These are phyloP conservation scores for Actinomortierella wolfii DNA, from an alignment of 371 early-diverging fungal species.

Conservation along the genomic window DNA sequence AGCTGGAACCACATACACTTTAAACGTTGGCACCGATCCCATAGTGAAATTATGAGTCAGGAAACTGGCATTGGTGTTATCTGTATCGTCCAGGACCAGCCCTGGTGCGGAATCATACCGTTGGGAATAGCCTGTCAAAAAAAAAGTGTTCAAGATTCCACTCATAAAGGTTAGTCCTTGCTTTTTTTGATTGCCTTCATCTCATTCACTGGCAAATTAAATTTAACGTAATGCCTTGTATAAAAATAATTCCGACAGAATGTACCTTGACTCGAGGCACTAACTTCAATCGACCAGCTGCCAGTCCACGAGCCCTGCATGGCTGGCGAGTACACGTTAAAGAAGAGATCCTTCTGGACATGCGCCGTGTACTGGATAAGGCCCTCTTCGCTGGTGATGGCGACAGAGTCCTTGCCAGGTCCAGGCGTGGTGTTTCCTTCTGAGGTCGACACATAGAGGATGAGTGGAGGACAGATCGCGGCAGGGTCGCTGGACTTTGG, in stretches of 20 bases:
- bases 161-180: too few relatives aligned
- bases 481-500: slow-evolving; percentile 8
- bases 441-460: slow-evolving; percentile 52
- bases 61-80: slow-evolving; percentile 56
- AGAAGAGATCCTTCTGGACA: slow-evolving; percentile 44
- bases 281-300: slow-evolving; percentile 61
- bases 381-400: slow-evolving; percentile 31
- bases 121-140: slow-evolving; percentile 19
- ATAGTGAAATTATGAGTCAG: slow-evolving; percentile 47
- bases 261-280: slow-evolving; percentile 57
- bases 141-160: slow-evolving; percentile 45
- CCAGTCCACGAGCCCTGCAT: slow-evolving; percentile 49
- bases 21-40: slow-evolving; percentile 46
- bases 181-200: too few relatives aligned
- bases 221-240: too few relatives aligned
- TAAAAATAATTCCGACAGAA: slow-evolving; percentile 39
- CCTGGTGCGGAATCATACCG: slow-evolving; percentile 33
- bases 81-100: slow-evolving; percentile 60
- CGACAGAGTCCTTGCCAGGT: slow-evolving; percentile 47
- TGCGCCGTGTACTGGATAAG: slow-evolving; percentile 30
- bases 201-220: too few relatives aligned
- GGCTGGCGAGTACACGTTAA: slow-evolving; percentile 50
- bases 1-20: slow-evolving; percentile 50
- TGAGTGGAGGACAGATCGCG: slow-evolving; percentile 40
- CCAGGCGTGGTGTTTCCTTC: slow-evolving; percentile 51